Evolutionary conservation across 1,284 basidiomycete genomes (phyloP).

Genomic region (Ceratobasidium sp.): DNA sequence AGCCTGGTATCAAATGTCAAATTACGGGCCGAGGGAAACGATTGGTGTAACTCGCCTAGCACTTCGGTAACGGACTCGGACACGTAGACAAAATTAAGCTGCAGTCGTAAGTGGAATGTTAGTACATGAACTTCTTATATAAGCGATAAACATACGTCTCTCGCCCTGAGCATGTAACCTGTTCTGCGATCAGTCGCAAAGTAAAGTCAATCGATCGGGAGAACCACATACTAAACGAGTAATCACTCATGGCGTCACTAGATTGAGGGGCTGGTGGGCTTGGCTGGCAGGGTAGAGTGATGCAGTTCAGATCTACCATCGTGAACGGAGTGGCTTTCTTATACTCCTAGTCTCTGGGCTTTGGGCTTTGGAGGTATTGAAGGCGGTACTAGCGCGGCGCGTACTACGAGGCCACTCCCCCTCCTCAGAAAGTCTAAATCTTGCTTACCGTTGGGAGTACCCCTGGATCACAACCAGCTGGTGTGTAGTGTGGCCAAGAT

Average conservation of each 20-base stretch:
- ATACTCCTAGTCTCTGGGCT: slow-evolving; percentile 4
- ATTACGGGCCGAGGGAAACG: slow-evolving; percentile 14
- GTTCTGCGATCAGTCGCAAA: slow-evolving; percentile 79
- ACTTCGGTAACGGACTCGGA: slow-evolving; percentile 78
- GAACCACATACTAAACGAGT: slow-evolving; percentile 75
- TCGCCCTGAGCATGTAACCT: slow-evolving; percentile 48
- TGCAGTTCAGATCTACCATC: slow-evolving; percentile 11
- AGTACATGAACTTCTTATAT: slow-evolving; percentile 31
- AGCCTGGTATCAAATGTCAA: slow-evolving; percentile 63
- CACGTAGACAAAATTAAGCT: slow-evolving; percentile 76
- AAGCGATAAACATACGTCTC: slow-evolving; percentile 30
- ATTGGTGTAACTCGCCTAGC: slow-evolving; percentile 64
- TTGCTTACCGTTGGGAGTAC: slow-evolving; percentile 7
- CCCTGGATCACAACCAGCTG: slow-evolving; percentile 1
- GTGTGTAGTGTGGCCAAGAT: neutral
- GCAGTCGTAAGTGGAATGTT: slow-evolving; percentile 52
- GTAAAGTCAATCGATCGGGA: slow-evolving; percentile 57
- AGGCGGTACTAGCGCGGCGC: slow-evolving; percentile 7
- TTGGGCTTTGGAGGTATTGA: slow-evolving; percentile 8
- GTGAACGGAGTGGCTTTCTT: slow-evolving; percentile 44
- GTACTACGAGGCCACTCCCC: neutral
- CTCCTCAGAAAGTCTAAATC: slow-evolving; percentile 23
- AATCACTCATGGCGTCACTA: slow-evolving; percentile 50
- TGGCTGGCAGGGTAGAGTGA: neutral
- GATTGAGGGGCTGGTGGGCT: slow-evolving; percentile 50